Base-by-base conservation (phyloP, 371 early-diverging fungal genomes). In the Parasitella parasitica region DNA sequence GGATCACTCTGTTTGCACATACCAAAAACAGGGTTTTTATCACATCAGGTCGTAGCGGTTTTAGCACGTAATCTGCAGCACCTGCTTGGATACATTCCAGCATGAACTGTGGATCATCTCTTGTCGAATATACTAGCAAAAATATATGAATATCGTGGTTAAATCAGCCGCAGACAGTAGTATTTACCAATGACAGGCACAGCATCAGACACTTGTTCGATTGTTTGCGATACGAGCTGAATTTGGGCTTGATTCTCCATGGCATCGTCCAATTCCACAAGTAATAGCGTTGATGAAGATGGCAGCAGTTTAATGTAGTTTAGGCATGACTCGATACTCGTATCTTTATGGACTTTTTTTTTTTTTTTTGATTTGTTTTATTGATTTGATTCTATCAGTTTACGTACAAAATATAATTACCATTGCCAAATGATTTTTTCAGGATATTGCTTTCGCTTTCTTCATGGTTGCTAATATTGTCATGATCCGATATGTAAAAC, bases 21-120 rank as follows among this genome's bases (percentile, higher is more conserved):
- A 84, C 84, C 74, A 84, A 50, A 66, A 82, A 84, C 37, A 84
- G 37, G 0, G 84, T 84, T 55, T 80, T 77, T 16, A 81, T 77
- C 9, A 75, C 80, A 67, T 82, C 73, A 38, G 75, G 65, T 28
- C 73, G 71, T 18, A 84, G 50, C 3, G 84, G 85, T 54, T 75
- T 75, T 16, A 84, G 32, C 51, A 82, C 46, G 39, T 81, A 82
- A 62, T 82, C 81, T 8, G 80, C 72, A 22, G 82, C 82, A 12
- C 82, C 82, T 7, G 75, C 64, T 36, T 84, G 75, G 28, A 82
- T 60, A 55, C 79, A 76, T 26, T 76, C 71, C 8, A 75, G 30
- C 78, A 78, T 75, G 35, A 73, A 73, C 20, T 57, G 52, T 6
- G 70, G 20, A 38, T 66, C 68, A 22, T 78, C 74, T 20, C 46